phyloP scores from a whole-genome alignment of 225 moss, liverwort and hornwort species.

The Bryoerythrophyllum caledonicum region DNA sequence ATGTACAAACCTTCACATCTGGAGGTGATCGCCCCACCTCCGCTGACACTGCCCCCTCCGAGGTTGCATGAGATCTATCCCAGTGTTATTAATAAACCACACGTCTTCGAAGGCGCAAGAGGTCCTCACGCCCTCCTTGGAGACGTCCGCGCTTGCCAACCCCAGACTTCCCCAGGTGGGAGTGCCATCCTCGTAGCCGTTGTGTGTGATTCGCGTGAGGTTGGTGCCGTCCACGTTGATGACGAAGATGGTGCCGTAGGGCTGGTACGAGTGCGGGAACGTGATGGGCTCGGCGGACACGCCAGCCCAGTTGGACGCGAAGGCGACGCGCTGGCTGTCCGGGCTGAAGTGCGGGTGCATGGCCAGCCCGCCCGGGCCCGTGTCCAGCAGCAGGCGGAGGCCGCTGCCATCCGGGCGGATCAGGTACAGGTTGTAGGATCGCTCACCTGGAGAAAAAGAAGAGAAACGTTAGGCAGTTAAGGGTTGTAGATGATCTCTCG shows the following conservation, averaged over 20 bases:
- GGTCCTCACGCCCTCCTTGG: constrained; percentile 33
- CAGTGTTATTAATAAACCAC: constrained; percentile 21
- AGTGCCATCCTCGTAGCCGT: constrained; percentile 63
- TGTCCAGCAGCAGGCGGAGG: constrained; percentile 55
- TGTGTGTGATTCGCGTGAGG: constrained; percentile 70
- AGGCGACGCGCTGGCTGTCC: constrained; percentile 51
- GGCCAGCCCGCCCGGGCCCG: constrained; percentile 38
- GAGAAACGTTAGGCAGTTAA: constrained; percentile 11
- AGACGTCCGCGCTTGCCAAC: constrained; percentile 13
- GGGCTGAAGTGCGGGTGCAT: constrained; percentile 76
- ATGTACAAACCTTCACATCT: background rate
- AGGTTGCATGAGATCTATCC: background rate
- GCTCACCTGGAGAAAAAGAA: constrained; percentile 20
- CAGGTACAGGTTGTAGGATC: constrained; percentile 39
- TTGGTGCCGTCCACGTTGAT: constrained; percentile 67
- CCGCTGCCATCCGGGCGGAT: constrained; percentile 78
- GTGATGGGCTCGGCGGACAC: constrained; percentile 73
- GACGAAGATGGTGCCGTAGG: constrained; percentile 68
- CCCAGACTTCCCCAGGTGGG: constrained; percentile 59
- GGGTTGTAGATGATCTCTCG: constrained; percentile 28
- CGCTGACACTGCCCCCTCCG: constrained; percentile 19
- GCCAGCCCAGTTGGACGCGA: constrained; percentile 74
- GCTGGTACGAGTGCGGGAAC: constrained; percentile 43
- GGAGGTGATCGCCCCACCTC: background rate
- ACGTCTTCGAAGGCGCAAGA: constrained; percentile 39